Conservation (phyloP, 2,329 filamentous ascomycete genomes). For the Pseudonectria buxi region DNA sequence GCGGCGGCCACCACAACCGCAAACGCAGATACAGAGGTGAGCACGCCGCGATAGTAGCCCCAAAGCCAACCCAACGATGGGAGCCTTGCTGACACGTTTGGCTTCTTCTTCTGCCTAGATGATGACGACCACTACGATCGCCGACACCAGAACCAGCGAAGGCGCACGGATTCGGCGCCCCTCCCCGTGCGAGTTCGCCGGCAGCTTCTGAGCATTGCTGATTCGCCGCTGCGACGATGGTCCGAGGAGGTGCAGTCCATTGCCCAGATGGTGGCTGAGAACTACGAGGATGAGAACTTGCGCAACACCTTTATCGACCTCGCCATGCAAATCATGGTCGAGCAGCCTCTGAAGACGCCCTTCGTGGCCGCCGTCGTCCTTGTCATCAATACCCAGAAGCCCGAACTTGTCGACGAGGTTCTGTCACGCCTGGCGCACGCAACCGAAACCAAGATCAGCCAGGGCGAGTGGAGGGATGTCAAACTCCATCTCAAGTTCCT, state of each 20-base stretch:
- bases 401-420: slow-evolving; percentile 66
- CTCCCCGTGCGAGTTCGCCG: slow-evolving; percentile 65
- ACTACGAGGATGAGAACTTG: slow-evolving; percentile 79
- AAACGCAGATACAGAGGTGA: slow-evolving; percentile 77
- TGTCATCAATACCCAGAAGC: slow-evolving; percentile 68
- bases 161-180: slow-evolving; percentile 65
- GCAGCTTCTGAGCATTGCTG: slow-evolving; percentile 73
- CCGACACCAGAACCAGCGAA: slow-evolving; percentile 54
- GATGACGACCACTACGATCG: slow-evolving; percentile 76
- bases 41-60: slow-evolving; percentile 18
- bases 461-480: slow-evolving; percentile 80
- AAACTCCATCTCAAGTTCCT: slow-evolving; percentile 88
- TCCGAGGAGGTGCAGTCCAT: slow-evolving; percentile 72
- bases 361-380: slow-evolving; percentile 82
- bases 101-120: slow-evolving; percentile 19
- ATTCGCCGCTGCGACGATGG: slow-evolving; percentile 70
- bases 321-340: slow-evolving; percentile 67
- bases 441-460: slow-evolving; percentile 60
- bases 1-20: slow-evolving; percentile 52
- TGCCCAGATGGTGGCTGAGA: slow-evolving; percentile 70
- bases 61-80: too few relatives aligned
- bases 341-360: slow-evolving; percentile 97
- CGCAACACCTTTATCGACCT: slow-evolving; percentile 67
- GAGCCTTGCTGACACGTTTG: slow-evolving; percentile 12
- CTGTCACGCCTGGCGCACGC: slow-evolving; percentile 55